Evolutionary conservation across 805 yeast species (phyloP).

Genomic region (Candida broadrunensis): DNA sequence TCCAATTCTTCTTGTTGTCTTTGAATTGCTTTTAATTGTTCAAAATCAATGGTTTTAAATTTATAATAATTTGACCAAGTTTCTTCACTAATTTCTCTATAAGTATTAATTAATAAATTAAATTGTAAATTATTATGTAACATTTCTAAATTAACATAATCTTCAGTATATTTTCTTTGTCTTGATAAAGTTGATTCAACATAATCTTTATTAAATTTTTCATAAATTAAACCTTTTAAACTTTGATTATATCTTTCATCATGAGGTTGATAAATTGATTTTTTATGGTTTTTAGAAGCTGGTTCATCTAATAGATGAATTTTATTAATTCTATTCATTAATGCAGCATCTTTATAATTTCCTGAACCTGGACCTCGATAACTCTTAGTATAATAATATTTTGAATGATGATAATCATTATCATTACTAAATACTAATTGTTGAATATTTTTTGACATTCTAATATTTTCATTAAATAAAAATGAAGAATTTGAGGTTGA

Average conservation of each 20-base stretch:
- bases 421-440: conserved; percentile 34
- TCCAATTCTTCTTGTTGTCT: conserved; percentile 10
- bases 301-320: conserved; percentile 22
- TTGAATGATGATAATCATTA: conserved; percentile 32
- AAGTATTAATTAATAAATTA: conserved; percentile 37
- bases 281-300: conserved; percentile 3
- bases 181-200: conserved; percentile 25
- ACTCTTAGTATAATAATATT: conserved; percentile 37
- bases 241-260: conserved; percentile 15
- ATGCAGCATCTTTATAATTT: conserved; percentile 42
- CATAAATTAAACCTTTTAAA: conserved; percentile 38
- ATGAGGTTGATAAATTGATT: conserved; percentile 1
- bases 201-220: conserved; percentile 25
- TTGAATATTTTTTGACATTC: conserved; percentile 31
- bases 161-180: conserved; percentile 32
- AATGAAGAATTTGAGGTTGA: conserved; percentile 17
- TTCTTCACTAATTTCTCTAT: conserved; percentile 34
- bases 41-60: conserved; percentile 38
- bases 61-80: conserved; percentile 39
- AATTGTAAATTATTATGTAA: conserved; percentile 41
- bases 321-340: conserved; percentile 37
- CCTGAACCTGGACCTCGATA: conserved; percentile 47
- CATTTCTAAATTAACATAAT: conserved; percentile 39
- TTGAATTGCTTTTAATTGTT: conserved; percentile 22
- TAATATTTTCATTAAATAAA: conserved; percentile 21